Base-by-base conservation (phyloP, 805 yeast species). In the Saturnispora serradocipensis region DNA sequence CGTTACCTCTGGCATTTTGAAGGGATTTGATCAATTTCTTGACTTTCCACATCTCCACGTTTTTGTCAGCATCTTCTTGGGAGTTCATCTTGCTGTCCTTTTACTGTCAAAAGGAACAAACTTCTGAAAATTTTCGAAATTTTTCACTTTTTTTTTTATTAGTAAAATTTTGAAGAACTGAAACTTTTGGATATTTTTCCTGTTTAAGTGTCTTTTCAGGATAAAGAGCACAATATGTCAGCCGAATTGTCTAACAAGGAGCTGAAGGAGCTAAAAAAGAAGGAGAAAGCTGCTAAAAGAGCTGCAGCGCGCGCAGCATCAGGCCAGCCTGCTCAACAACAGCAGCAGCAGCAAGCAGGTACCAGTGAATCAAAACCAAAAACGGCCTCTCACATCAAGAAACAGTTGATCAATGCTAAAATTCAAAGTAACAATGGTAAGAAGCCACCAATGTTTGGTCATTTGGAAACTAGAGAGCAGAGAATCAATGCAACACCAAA, bases 1-100 rank as follows among this genome's bases (percentile, higher is more conserved):
- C 99, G 68, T 91, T 93, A 70, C 99, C 99, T 70, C 97, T 81
- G 50, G 98, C 98, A 62, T 73, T 74, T 67, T 93, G 93, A 61
- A 93, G 78, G 54, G 85, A 80, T 71, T 86, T 86, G 77, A 90
- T 80, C 71, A 88, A 78, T 73, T 93, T 93, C 77, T 90, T 91
- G 77, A 93, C 83, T 82, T 93, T 93, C 99, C 99, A 93, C 76
- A 93, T 90, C 75, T 93, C 96, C 67, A 93, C 91, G 74, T 90
- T 91, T 74, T 87, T 89, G 68, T 93, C 99, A 49, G 95, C 93
- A 59, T 89, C 97, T 55, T 88, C 96, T 60, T 82, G 77, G 45
- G 71, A 70, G 18, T 49, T 32, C 73, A 69, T 69, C 45, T 57
- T 66, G 57, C 38, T 11, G 16, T 20, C 20, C 13, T 15, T 34